Conservation (phyloP, 148 eudicot species). For the Fagopyrum homotropicum region DNA sequence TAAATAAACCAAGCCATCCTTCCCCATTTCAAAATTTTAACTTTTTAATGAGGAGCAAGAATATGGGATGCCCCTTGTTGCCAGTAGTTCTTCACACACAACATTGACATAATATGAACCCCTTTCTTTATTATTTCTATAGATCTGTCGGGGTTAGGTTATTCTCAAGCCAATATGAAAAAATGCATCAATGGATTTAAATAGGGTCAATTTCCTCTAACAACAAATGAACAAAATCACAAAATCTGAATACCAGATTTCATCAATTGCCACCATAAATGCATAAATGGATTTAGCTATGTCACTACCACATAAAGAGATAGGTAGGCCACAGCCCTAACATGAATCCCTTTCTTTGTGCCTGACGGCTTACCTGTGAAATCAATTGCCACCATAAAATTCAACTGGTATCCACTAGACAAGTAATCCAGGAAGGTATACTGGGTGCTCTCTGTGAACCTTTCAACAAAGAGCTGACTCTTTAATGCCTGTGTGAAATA, state of each 20-base stretch:
- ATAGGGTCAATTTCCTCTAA: not conserved
- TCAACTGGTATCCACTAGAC: slow-evolving; percentile 79
- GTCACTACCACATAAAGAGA: not conserved
- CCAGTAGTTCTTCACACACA: not conserved
- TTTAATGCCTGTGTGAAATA: slow-evolving; percentile 56
- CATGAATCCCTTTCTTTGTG: not conserved
- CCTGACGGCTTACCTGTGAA: slow-evolving; percentile 62
- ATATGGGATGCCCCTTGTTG: not conserved
- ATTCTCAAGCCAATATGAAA: not conserved
- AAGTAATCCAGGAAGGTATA: slow-evolving; percentile 86
- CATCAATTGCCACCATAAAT: too few species aligned
- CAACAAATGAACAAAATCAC: too few species aligned
- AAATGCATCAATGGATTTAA: not conserved
- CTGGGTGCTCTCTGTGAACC: slow-evolving; percentile 61
- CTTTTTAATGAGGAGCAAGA: not conserved
- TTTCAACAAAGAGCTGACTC: slow-evolving; percentile 79
- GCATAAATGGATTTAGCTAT: not conserved
- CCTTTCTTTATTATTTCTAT: not conserved
- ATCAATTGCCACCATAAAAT: slow-evolving; percentile 98
- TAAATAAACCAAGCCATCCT: not conserved
- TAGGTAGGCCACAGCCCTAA: too few species aligned
- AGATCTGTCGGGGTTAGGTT: not conserved
- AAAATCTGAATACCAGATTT: too few species aligned
- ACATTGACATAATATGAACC: not conserved
- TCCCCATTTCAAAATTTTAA: not conserved